Evolutionary conservation across 345 rosid genomes (phyloP), one percentile per base, ranked within the genome.

Genomic region (Passiflora organensis): DNA sequence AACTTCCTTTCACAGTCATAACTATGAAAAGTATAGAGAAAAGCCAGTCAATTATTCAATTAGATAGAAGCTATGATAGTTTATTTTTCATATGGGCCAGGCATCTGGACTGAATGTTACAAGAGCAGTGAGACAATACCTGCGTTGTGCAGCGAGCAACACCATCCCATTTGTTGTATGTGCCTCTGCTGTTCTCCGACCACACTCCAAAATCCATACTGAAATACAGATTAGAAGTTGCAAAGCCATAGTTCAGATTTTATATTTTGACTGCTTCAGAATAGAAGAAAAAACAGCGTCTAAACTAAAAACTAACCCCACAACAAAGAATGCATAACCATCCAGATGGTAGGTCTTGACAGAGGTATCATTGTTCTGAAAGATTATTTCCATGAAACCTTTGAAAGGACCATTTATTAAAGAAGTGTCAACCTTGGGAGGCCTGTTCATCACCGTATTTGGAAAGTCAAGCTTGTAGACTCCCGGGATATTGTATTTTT

Each of bases 201-300:
- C 97, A 90, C 36, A 78, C 71, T 62, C 97, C 97, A 59, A 87
- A 83, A 70, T 87, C 96, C 97, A 91, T 91, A 44, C 96, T 91
- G 70, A 69, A 67, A 13, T 14, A 22, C 34, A 49, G 39, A 64
- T 4, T 18, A 43, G 25, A 73, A 23, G 54, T 43, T 66, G 21
- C 45, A 45, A 22, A 11, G 42, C 55, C 50, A 63, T 32, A 42
- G 45, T 34, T 39, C 24, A 32, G 20, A 20, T 54, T 41, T 24
- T 2, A 10, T 13, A 41, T 22, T 49, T 34, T 53, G n/a, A 51
- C 17, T 10, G 41, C 9, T 5, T 15, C 37, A 25, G 56, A 50
- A 45, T 24, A 46, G 56, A 44, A 43, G 65, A 64, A 59, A 58
- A 12, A 24, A 59, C n/a, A 19, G 44, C 23, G 53, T 42, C 43